phyloP scores from a whole-genome alignment of 192 early-diverging fungal species.

The Podila minutissima region DNA sequence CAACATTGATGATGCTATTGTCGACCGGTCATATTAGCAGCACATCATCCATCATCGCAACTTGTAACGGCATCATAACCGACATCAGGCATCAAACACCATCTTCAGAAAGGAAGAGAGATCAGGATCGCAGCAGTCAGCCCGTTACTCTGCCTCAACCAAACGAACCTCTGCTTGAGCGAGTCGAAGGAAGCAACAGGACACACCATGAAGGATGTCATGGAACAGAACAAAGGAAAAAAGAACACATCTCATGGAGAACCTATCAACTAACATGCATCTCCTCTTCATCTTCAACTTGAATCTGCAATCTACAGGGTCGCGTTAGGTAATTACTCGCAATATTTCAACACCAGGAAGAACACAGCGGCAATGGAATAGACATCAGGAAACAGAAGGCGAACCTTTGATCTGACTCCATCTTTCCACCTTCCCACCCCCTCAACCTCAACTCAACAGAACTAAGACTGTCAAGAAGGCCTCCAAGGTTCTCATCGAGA shows the following conservation, averaged over 20 bases:
- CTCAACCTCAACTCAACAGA: slow-evolving; percentile 45
- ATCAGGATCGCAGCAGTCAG: no score
- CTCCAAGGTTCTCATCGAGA: slow-evolving; percentile 99
- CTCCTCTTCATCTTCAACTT: neutral
- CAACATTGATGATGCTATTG: no score
- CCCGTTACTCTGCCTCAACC: no score
- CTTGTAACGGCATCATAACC: neutral
- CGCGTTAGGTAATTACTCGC: slow-evolving; percentile 48
- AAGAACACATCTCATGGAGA: neutral
- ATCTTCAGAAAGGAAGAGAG: no score
- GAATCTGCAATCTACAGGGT: slow-evolving; percentile 24
- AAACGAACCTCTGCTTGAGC: no score
- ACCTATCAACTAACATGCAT: slow-evolving; percentile 1
- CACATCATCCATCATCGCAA: neutral
- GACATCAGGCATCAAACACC: no score
- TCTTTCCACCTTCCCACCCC: neutral
- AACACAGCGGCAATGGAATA: neutral
- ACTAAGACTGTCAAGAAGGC: slow-evolving; percentile 99
- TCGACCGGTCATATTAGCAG: neutral
- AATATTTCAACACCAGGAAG: neutral
- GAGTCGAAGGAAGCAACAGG: neutral
- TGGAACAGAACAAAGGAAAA: neutral
- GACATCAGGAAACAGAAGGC: neutral
- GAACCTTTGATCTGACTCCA: neutral
- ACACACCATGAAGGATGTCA: neutral